These are phyloP conservation scores for Suillus placidus DNA, from an alignment of 768 basidiomycete genomes.

Conservation along the genomic window DNA sequence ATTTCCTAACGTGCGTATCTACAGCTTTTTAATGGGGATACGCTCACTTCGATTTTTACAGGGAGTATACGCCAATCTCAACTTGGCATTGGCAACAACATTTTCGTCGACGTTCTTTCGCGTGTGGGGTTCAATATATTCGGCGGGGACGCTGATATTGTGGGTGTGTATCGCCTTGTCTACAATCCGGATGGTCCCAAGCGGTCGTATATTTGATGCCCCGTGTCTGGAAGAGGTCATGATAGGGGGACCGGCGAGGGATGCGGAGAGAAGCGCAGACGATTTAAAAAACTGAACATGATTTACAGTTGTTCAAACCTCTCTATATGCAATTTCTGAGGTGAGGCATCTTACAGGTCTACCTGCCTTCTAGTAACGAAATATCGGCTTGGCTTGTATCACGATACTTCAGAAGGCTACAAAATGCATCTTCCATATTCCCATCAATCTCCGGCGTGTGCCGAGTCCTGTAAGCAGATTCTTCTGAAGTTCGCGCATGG, in stretches of 20 bases:
- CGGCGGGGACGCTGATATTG: constrained; percentile 49
- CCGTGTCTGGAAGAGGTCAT: constrained; percentile 40
- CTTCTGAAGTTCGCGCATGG: background rate
- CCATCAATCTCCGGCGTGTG: background rate
- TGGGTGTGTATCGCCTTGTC: constrained; percentile 53
- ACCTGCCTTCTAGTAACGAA: too few species aligned
- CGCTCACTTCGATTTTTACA: constrained; percentile 20
- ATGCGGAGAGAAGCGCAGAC: background rate
- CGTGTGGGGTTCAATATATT: constrained; percentile 58
- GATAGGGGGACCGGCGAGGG: constrained; percentile 17
- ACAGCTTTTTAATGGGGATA: background rate
- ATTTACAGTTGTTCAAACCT: too few species aligned
- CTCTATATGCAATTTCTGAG: background rate
- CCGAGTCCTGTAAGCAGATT: background rate
- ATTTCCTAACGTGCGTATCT: constrained; percentile 63
- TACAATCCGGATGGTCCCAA: constrained; percentile 40
- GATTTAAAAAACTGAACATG: background rate
- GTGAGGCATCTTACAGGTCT: background rate
- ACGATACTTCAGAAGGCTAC: background rate
- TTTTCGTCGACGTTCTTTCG: constrained; percentile 60
- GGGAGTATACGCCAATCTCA: constrained; percentile 72
- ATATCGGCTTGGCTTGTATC: background rate
- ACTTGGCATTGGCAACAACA: constrained; percentile 50
- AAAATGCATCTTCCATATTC: background rate
- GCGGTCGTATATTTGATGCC: constrained; percentile 46